phyloP scores from a whole-genome alignment of 2,329 filamentous ascomycete species.

The Aureobasidium zeae region DNA sequence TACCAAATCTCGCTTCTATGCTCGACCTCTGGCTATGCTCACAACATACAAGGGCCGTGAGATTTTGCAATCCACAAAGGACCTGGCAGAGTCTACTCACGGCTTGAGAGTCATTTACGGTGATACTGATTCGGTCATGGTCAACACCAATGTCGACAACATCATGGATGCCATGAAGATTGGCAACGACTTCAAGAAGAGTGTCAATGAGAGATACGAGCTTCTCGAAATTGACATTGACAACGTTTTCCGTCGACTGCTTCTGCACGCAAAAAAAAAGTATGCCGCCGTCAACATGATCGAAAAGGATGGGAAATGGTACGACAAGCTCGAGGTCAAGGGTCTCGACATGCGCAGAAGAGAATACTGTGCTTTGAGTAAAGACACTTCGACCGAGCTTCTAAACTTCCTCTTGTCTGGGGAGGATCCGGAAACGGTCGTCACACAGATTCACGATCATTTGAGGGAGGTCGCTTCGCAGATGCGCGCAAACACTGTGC shows the following conservation, averaged over 20 bases:
- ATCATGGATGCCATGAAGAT: slow-evolving; percentile 84
- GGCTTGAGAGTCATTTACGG: slow-evolving; percentile 89
- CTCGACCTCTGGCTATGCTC: slow-evolving; percentile 84
- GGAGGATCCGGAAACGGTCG: slow-evolving; percentile 78
- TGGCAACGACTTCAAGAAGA: slow-evolving; percentile 86
- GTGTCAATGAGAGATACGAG: slow-evolving; percentile 88
- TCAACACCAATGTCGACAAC: slow-evolving; percentile 95
- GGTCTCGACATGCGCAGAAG: slow-evolving; percentile 95
- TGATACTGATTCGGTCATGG: slow-evolving; percentile 99
- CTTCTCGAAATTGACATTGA: slow-evolving; percentile 97
- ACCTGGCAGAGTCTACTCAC: slow-evolving; percentile 81
- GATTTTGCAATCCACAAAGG: slow-evolving; percentile 92
- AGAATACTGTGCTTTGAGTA: slow-evolving; percentile 92
- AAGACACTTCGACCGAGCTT: slow-evolving; percentile 79
- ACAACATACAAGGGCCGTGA: slow-evolving; percentile 97
- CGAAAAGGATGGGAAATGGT: slow-evolving; percentile 72
- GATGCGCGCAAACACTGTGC: slow-evolving; percentile 73
- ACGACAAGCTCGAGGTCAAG: slow-evolving; percentile 95
- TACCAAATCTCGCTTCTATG: slow-evolving; percentile 94
- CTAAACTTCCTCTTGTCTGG: slow-evolving; percentile 93
- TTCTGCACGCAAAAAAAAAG: slow-evolving; percentile 98
- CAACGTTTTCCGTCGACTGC: slow-evolving; percentile 85
- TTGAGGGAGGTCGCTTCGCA: slow-evolving; percentile 72
- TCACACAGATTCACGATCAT: slow-evolving; percentile 88
- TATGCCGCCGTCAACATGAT: slow-evolving; percentile 94